A percentile compares a stretch with the other conserved stretches of the same genome.
Evolutionary conservation across 257 asterid genomes (phyloP).

Genomic region (Fraxinus americana): DNA sequence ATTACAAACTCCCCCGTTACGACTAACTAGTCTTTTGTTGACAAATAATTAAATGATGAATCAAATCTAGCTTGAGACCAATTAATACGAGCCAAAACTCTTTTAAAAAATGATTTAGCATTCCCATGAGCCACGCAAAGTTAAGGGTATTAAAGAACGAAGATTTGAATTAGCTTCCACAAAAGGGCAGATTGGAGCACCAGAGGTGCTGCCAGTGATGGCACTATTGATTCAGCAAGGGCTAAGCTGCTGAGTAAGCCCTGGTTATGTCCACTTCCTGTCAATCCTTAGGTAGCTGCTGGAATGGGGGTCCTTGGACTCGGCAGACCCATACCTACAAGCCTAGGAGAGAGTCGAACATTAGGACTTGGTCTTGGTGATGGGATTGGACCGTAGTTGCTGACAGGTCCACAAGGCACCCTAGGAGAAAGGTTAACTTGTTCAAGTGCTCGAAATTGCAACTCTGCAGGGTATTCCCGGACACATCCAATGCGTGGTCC

Average conservation of each 20-base stretch:
- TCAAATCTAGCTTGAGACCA: constrained; percentile 3
- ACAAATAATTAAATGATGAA: background rate
- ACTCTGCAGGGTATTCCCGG: constrained; percentile 26
- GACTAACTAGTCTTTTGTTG: background rate
- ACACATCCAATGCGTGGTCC: constrained; percentile 34
- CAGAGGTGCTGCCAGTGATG: background rate
- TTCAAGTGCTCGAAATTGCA: constrained; percentile 32
- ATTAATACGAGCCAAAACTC: constrained; percentile 20
- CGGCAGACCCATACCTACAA: constrained; percentile 43
- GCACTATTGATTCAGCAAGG: background rate
- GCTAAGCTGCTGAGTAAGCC: background rate
- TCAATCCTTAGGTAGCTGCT: constrained; percentile 25
- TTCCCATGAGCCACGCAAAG: background rate
- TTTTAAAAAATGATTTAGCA: constrained; percentile 23
- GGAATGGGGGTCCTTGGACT: constrained; percentile 51
- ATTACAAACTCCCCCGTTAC: background rate
- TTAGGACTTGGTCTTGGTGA: constrained; percentile 33
- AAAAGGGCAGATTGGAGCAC: constrained; percentile 14
- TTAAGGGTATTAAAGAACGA: constrained; percentile 30
- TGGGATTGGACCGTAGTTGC: constrained; percentile 24
- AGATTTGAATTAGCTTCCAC: constrained; percentile 26
- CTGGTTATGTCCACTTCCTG: background rate
- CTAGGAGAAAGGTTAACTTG: constrained; percentile 31
- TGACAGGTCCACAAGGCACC: constrained; percentile 6
- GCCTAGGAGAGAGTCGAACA: constrained; percentile 26